Base-by-base conservation (phyloP, 2,329 filamentous ascomycete genomes). In the Hypoxylon sp. region DNA sequence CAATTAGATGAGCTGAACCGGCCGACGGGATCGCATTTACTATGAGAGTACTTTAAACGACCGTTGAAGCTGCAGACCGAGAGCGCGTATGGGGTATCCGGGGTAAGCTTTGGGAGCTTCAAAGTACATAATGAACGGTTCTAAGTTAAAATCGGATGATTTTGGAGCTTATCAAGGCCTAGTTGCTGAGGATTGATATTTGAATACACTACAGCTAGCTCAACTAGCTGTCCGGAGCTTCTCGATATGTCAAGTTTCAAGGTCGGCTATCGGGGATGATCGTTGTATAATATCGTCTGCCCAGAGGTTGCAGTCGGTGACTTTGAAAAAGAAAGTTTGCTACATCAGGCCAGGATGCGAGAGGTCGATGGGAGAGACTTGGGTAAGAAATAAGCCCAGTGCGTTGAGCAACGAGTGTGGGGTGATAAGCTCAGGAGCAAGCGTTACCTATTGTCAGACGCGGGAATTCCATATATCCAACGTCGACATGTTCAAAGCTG, bases 321-420 rank as follows among this genome's bases (percentile, higher is more conserved):
- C 43, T 55, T n/a, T n/a, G n/a, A 59, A 59, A 62, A 45, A 53
- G 25, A 53, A 46, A 48, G n/a, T 41, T 45, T 8, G 46, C 37
- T 6, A 51, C 21, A 25, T 19, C 7, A 34, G 14, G 3, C 1
- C 29, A 19, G 8, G 30, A 25, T 8, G 5, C 11, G 12, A 9
- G 29, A 11, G 50, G 30, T 27, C 43, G 19, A 46, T 59, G 25
- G 53, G 5, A 57, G 30, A 57, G 30, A 34, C 37, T 59, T 6
- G 43, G 45, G 39, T 59, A 58, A 46, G 14, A 37, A 21, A 37
- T 5, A 46, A 19, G 12, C 16, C 12, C 25, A 27, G 14, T 27
- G n/a, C 11, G 39, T 59, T 14, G 2, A n/a, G 11, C 21, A 48
- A 55, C 27, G 16, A 32, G 34, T 45, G 61, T 63, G 53, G 61